Percentiles rank a stretch among this genome's conserved stretches.
Conservation (phyloP, 306 rosid species). For the Dicorynia guianensis region DNA sequence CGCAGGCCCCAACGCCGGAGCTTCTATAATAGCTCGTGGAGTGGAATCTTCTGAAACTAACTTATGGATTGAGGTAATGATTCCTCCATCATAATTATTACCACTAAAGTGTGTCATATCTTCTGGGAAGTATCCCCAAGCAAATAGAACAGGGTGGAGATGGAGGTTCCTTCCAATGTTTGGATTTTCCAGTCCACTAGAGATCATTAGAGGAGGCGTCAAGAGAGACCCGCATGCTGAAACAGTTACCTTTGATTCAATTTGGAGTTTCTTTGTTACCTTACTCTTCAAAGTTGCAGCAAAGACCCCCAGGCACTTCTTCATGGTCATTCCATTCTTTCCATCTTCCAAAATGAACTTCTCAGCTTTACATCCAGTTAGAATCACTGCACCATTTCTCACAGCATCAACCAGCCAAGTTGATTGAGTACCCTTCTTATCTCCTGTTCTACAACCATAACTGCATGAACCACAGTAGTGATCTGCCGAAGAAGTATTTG, state of each 20-base stretch:
- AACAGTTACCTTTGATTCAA: conserved; percentile 78
- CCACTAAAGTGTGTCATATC: conserved; percentile 56
- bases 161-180: conserved; percentile 85
- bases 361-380: conserved; percentile 86
- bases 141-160: conserved; percentile 75
- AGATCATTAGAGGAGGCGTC: conserved; percentile 80
- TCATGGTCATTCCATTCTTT: conserved; percentile 47
- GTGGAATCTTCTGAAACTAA: conserved; percentile 53
- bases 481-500: conserved; percentile 69
- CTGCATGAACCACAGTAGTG: conserved; percentile 88
- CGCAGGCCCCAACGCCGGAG: conserved; percentile 79
- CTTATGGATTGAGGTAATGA: conserved; percentile 82
- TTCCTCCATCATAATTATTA: conserved; percentile 72
- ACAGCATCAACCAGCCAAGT: conserved; percentile 94
- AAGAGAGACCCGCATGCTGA: conserved; percentile 81
- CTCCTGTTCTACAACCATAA: conserved; percentile 81
- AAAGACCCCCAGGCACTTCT: conserved; percentile 72
- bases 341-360: conserved; percentile 56
- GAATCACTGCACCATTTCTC: conserved; percentile 73
- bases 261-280: conserved; percentile 66
- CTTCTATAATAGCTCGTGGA: conserved; percentile 64
- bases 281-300: conserved; percentile 58
- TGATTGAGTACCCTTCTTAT: conserved; percentile 73
- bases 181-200: conserved; percentile 77
- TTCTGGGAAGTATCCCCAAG: conserved; percentile 91